These are phyloP conservation scores for Ophiostoma pallidulum DNA, from an alignment of 2,329 filamentous ascomycete species.

Conservation along the genomic window DNA sequence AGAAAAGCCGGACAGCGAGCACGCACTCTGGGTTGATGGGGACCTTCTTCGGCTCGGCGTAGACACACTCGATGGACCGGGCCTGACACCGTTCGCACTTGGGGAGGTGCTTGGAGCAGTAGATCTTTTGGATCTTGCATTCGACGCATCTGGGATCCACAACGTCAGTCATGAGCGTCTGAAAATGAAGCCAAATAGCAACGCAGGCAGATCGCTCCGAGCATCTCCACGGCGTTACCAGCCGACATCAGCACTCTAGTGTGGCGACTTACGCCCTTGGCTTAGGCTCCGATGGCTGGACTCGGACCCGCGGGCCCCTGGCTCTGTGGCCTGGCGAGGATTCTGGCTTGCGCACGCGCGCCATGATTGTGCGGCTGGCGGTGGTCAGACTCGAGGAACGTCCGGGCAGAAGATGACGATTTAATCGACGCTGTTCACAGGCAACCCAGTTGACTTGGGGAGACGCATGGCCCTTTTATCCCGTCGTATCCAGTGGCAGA, in stretches of 20 bases:
- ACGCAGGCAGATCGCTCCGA: too few species aligned
- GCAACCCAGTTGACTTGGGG: too few species aligned
- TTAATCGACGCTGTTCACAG: too few species aligned
- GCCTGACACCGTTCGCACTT: slow-evolving; percentile 14
- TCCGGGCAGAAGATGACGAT: not conserved
- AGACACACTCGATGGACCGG: slow-evolving; percentile 13
- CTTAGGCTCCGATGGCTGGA: slow-evolving; percentile 6
- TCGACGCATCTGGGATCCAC: slow-evolving; percentile 11
- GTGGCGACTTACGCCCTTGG: slow-evolving; percentile 8
- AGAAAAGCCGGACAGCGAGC: not conserved
- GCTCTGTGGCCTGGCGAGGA: not conserved
- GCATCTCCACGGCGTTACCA: not conserved
- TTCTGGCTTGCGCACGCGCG: slow-evolving; percentile 2
- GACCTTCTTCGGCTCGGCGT: slow-evolving; percentile 15
- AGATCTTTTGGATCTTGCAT: slow-evolving; percentile 16
- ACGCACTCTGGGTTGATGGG: slow-evolving; percentile 14
- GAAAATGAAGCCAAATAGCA: too few species aligned
- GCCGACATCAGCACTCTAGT: too few species aligned
- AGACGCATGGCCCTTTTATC: too few species aligned
- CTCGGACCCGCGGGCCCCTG: too few species aligned
- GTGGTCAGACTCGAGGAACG: not conserved
- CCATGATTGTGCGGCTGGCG: not conserved
- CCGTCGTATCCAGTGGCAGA: too few species aligned
- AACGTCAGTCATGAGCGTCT: too few species aligned
- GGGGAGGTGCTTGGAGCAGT: slow-evolving; percentile 14